Conservation (phyloP, 164 flowering plant genomes). For the Protea cynaroides region DNA sequence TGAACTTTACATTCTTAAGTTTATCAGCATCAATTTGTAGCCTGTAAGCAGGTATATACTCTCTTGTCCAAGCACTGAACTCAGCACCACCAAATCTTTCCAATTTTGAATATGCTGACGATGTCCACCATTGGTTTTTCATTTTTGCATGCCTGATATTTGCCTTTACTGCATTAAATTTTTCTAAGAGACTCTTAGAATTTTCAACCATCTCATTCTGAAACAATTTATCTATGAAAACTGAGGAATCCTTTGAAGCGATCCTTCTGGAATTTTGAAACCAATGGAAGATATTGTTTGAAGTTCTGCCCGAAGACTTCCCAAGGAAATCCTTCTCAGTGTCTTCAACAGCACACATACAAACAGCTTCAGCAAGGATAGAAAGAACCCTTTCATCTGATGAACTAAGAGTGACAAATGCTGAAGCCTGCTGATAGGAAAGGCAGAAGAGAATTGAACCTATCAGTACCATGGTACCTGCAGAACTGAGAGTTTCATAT, state of each 20-base stretch:
- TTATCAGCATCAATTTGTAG: slow-evolving; percentile 50
- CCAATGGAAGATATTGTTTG: slow-evolving; percentile 39
- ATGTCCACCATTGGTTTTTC: slow-evolving; percentile 42
- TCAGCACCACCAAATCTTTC: slow-evolving; percentile 78
- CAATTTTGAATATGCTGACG: slow-evolving; percentile 38
- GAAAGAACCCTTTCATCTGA: slow-evolving; percentile 58
- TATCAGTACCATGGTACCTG: slow-evolving; percentile 57
- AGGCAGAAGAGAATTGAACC: slow-evolving; percentile 62
- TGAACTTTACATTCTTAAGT: slow-evolving; percentile 39
- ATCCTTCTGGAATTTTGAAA: slow-evolving; percentile 40
- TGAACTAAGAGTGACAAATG: slow-evolving; percentile 52
- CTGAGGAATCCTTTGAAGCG: slow-evolving; percentile 57
- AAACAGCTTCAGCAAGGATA: slow-evolving; percentile 72
- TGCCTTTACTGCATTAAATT: slow-evolving; percentile 30
- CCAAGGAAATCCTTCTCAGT: slow-evolving; percentile 41
- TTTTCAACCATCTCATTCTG: slow-evolving; percentile 61
- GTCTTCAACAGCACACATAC: slow-evolving; percentile 54
- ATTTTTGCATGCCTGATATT: slow-evolving; percentile 18
- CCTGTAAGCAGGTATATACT: slow-evolving; percentile 66
- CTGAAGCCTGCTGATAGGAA: slow-evolving; percentile 66
- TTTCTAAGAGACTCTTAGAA: slow-evolving; percentile 46
- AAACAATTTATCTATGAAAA: slow-evolving; percentile 36
- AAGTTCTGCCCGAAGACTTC: slow-evolving; percentile 20
- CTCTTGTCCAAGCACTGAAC: slow-evolving; percentile 61
- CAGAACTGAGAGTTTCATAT: slow-evolving; percentile 30